phyloP scores from a whole-genome alignment of 139 green algal species.

The Zygnema cylindricum region DNA sequence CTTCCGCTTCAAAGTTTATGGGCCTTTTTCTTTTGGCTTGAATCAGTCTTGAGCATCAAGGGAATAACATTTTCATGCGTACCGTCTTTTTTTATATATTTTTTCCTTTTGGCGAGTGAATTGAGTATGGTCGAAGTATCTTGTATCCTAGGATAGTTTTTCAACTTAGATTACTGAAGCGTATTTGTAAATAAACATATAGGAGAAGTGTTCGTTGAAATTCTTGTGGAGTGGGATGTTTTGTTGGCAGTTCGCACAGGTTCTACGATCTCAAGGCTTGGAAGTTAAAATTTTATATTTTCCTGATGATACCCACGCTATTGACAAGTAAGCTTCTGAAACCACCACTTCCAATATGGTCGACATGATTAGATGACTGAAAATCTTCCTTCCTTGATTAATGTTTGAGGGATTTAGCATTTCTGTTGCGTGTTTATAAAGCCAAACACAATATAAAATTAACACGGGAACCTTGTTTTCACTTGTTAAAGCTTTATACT shows the following conservation, averaged over 20 bases:
- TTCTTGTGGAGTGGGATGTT: background rate
- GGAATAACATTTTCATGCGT: no score
- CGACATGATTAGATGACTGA: background rate
- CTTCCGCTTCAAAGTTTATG: no score
- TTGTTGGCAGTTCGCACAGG: conserved; percentile 71
- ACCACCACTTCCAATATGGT: background rate
- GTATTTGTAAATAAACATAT: background rate
- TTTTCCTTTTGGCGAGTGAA: background rate
- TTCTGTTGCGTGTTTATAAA: background rate
- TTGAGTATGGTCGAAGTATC: background rate
- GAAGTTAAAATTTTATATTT: conserved; percentile 77
- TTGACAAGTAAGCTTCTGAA: conserved; percentile 65
- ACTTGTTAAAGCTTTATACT: background rate
- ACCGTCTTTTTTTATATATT: background rate
- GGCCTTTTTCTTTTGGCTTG: no score
- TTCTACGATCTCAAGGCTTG: conserved; percentile 65
- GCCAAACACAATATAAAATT: background rate
- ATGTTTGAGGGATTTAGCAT: background rate
- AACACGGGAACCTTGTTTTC: background rate
- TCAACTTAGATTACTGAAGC: no score
- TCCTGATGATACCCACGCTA: conserved; percentile 83
- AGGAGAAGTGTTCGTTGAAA: background rate
- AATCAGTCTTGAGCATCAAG: no score
- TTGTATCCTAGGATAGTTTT: no score
- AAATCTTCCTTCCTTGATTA: background rate